A percentile compares a stretch with the other conserved stretches of the same genome.
phyloP scores from a whole-genome alignment of 441 rosid species.

The Daphne laureola region DNA sequence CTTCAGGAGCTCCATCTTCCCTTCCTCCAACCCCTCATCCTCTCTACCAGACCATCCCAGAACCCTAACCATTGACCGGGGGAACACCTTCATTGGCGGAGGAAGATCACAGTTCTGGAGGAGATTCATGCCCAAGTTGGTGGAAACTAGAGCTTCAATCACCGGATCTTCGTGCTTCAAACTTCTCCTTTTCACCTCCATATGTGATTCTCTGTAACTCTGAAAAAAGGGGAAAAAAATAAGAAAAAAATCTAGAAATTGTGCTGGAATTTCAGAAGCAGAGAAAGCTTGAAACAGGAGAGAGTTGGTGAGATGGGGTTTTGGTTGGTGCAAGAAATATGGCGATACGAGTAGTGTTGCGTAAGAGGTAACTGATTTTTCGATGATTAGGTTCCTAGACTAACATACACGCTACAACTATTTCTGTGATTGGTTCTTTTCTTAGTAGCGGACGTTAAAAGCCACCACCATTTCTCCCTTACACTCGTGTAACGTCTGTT shows the following conservation, averaged over 20 bases:
- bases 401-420: too few species aligned
- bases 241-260: not conserved
- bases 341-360: not conserved
- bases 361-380: too few species aligned
- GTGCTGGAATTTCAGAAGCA: not conserved
- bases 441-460: too few species aligned
- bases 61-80: conserved; percentile 24
- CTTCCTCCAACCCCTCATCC: conserved; percentile 11
- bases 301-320: conserved; percentile 16
- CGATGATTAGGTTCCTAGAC: too few species aligned
- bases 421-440: too few species aligned
- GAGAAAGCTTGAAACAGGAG: conserved; percentile 3
- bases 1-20: conserved; percentile 44
- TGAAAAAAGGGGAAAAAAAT: not conserved
- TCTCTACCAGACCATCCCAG: conserved; percentile 12
- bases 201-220: not conserved
- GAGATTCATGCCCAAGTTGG: conserved; percentile 23
- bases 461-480: too few species aligned
- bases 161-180: conserved; percentile 17
- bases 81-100: conserved; percentile 44
- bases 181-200: not conserved
- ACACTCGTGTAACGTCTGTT: too few species aligned
- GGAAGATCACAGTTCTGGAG: conserved; percentile 65
- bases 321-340: not conserved
- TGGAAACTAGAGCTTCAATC: conserved; percentile 24